A percentile compares a stretch with the other conserved stretches of the same genome.
phyloP scores from a whole-genome alignment of 1,284 basidiomycete species.

The Tylopilus orsonianus region DNA sequence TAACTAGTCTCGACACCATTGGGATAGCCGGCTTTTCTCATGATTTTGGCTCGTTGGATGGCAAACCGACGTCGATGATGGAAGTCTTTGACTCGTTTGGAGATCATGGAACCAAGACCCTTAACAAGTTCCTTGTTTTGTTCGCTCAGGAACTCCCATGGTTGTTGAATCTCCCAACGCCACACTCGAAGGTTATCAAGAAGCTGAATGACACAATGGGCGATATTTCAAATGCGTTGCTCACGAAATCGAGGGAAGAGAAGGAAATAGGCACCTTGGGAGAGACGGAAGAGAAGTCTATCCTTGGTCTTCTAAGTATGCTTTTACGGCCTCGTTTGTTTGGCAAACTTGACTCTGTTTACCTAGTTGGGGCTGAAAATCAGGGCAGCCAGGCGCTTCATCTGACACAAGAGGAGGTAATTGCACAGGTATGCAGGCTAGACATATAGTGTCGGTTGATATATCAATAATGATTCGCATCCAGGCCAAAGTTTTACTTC shows the following conservation, averaged over 20 bases:
- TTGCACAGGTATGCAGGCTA: constrained; percentile 46
- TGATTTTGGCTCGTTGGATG: constrained; percentile 16
- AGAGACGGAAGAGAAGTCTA: constrained; percentile 43
- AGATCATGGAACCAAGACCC: too few relatives aligned
- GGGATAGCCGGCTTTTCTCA: constrained; percentile 56
- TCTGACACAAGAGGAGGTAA: constrained; percentile 52
- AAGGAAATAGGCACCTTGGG: constrained; percentile 31
- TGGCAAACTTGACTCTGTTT: neutral
- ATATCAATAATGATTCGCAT: neutral
- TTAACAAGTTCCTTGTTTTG: too few relatives aligned
- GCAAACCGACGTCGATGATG: too few relatives aligned
- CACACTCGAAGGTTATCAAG: constrained; percentile 35
- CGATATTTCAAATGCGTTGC: constrained; percentile 45
- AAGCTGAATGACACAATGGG: constrained; percentile 41
- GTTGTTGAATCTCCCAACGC: constrained; percentile 45
- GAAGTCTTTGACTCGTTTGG: too few relatives aligned
- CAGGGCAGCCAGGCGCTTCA: constrained; percentile 32
- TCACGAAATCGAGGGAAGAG: constrained; percentile 44
- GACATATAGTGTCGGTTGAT: neutral
- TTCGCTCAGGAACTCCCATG: constrained; percentile 45
- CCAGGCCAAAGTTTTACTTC: constrained; percentile 35
- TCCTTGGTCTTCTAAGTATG: constrained; percentile 56
- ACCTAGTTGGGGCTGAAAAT: constrained; percentile 52
- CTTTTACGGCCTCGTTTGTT: constrained; percentile 21
- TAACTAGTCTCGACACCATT: constrained; percentile 18